Evolutionary conservation across 345 rosid genomes (phyloP).

Genomic region (Pugionium dolabratum): DNA sequence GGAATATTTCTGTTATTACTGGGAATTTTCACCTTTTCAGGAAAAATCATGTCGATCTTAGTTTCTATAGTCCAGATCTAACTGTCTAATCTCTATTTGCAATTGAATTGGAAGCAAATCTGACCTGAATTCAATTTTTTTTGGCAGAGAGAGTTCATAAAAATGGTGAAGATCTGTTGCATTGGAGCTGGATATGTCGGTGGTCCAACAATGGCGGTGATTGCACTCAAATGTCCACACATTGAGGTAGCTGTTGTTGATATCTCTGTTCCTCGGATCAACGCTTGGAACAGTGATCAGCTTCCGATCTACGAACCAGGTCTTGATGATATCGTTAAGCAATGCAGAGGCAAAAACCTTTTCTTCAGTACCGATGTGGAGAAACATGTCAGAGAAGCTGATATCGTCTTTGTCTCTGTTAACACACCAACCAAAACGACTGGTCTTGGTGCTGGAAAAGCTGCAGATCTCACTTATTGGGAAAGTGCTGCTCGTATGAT

Average conservation of each 20-base stretch:
- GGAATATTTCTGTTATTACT: neutral
- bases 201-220: constrained; percentile 96
- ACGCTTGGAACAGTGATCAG: constrained; percentile 91
- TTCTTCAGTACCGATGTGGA: constrained; percentile 94
- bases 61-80: too few relatives aligned
- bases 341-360: constrained; percentile 77
- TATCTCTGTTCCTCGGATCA: constrained; percentile 70
- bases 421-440: constrained; percentile 89
- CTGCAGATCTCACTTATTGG: constrained; percentile 96
- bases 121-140: constrained; percentile 16
- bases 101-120: neutral
- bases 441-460: constrained; percentile 95
- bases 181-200: constrained; percentile 98
- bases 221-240: constrained; percentile 79
- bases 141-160: neutral
- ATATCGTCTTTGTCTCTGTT: constrained; percentile 87
- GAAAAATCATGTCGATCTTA: neutral
- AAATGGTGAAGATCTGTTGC: constrained; percentile 97
- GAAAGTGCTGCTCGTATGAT: constrained; percentile 95
- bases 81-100: neutral
- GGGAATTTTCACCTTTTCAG: too few relatives aligned
- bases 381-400: constrained; percentile 81
- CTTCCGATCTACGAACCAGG: constrained; percentile 96
- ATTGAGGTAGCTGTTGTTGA: constrained; percentile 90
- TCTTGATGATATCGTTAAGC: constrained; percentile 76